These are phyloP conservation scores for Pythium dissimile DNA, from an alignment of 352 stramenopile genomes.

Conservation along the genomic window DNA sequence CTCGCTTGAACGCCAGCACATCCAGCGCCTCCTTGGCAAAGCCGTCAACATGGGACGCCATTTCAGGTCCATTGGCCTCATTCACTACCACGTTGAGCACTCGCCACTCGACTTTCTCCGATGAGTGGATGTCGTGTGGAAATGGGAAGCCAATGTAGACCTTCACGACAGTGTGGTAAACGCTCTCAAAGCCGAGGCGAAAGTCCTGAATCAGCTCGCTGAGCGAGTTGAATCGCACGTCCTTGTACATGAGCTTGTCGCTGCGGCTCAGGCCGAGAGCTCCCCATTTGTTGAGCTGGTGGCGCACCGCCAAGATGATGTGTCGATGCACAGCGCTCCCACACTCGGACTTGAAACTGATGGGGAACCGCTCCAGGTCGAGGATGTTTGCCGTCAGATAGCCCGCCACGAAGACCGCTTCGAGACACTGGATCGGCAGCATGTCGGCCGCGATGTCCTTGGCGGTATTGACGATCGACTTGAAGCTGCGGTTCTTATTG, in stretches of 20 bases:
- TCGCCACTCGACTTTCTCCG: constrained; percentile 84
- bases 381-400: constrained; percentile 71
- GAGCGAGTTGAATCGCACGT: constrained; percentile 75
- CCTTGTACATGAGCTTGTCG: constrained; percentile 85
- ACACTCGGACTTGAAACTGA: constrained; percentile 83
- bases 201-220: constrained; percentile 76
- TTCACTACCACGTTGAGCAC: constrained; percentile 68
- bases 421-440: constrained; percentile 87
- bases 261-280: constrained; percentile 79
- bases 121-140: constrained; percentile 82
- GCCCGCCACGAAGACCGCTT: constrained; percentile 81
- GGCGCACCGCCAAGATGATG: constrained; percentile 71
- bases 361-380: constrained; percentile 75
- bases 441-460: constrained; percentile 83
- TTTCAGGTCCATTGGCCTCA: constrained; percentile 37
- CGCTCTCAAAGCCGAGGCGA: constrained; percentile 49
- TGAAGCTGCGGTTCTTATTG: constrained; percentile 87
- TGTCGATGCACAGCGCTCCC: constrained; percentile 66
- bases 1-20: constrained; percentile 58
- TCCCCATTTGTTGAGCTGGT: constrained; percentile 80
- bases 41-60: constrained; percentile 57
- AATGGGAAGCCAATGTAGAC: constrained; percentile 86
- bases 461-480: constrained; percentile 81
- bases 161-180: constrained; percentile 69
- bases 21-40: constrained; percentile 71